Percentiles rank a stretch among this genome's conserved stretches.
phyloP scores from a whole-genome alignment of 2,329 filamentous ascomycete species.

The Blastomyces silverae region DNA sequence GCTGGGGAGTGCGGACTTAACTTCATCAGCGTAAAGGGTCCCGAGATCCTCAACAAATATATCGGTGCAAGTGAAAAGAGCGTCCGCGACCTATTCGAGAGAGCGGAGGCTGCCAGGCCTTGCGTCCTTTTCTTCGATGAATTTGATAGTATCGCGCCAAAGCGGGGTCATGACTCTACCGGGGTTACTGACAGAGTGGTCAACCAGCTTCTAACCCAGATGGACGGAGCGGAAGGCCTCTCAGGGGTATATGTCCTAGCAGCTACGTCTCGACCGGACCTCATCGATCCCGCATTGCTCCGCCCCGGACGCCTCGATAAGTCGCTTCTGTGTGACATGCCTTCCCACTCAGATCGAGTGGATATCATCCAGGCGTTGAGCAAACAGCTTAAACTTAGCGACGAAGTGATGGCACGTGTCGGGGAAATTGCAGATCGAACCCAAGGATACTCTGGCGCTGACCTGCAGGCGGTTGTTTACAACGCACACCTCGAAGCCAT shows the following conservation, averaged over 20 bases:
- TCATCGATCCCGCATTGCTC: constrained; percentile 90
- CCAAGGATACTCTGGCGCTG: constrained; percentile 87
- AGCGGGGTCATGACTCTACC: constrained; percentile 91
- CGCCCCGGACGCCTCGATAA: constrained; percentile 91
- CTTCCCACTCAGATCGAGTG: constrained; percentile 67
- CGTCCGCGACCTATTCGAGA: constrained; percentile 89
- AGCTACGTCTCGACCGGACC: constrained; percentile 83
- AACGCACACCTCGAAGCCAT: constrained; percentile 97
- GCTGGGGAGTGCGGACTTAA: constrained; percentile 96
- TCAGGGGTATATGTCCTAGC: constrained; percentile 94
- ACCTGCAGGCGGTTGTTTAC: constrained; percentile 89
- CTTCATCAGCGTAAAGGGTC: constrained; percentile 97
- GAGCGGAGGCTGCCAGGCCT: constrained; percentile 75
- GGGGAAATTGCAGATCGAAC: constrained; percentile 71
- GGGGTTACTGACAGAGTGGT: constrained; percentile 98
- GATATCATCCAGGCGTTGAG: constrained; percentile 86
- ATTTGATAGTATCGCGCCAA: constrained; percentile 95
- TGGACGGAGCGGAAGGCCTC: constrained; percentile 95
- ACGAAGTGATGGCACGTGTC: constrained; percentile 58
- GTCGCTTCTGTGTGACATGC: constrained; percentile 84
- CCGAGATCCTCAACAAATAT: constrained; percentile 98
- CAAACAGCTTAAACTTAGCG: constrained; percentile 66
- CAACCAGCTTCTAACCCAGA: constrained; percentile 95
- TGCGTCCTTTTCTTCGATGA: constrained; percentile 98
- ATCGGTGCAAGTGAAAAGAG: constrained; percentile 96